These are phyloP conservation scores for Sedum album DNA, from an alignment of 164 flowering plant species.

Conservation along the genomic window DNA sequence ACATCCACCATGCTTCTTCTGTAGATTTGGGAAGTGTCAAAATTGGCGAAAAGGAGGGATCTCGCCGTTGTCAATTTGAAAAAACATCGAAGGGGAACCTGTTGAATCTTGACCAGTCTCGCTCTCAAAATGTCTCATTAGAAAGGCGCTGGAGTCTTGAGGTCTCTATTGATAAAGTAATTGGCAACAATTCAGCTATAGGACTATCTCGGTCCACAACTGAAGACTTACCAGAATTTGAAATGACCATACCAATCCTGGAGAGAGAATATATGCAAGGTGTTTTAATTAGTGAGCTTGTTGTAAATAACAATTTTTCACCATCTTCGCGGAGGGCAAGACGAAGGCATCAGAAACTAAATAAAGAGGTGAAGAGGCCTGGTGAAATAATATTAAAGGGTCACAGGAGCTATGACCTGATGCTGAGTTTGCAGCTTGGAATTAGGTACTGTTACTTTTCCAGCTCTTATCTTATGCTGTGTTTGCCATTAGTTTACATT, in stretches of 20 bases:
- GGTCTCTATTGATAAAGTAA: constrained; percentile 73
- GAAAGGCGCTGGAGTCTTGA: constrained; percentile 97
- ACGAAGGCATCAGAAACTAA: constrained; percentile 59
- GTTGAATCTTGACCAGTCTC: constrained; percentile 50
- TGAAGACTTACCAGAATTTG: constrained; percentile 32
- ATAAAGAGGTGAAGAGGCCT: constrained; percentile 67
- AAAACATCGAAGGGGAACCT: constrained; percentile 49
- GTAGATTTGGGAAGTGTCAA: constrained; percentile 53
- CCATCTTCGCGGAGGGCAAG: constrained; percentile 53
- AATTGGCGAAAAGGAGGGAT: constrained; percentile 17
- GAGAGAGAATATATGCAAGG: constrained; percentile 96
- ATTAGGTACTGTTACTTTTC: background rate
- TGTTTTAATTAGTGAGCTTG: constrained; percentile 83
- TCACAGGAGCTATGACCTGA: constrained; percentile 21
- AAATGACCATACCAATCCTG: constrained; percentile 44
- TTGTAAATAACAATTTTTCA: constrained; percentile 47
- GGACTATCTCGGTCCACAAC: constrained; percentile 33
- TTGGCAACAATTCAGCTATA: constrained; percentile 49
- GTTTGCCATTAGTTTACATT: background rate
- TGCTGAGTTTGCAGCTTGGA: background rate
- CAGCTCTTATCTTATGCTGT: background rate
- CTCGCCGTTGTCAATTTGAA: constrained; percentile 38
- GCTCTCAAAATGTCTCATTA: constrained; percentile 45
- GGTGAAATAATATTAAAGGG: constrained; percentile 67
- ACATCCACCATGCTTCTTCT: constrained; percentile 53